Evolutionary conservation across 1,139 yeast species (phyloP).

Genomic region (Zygosaccharomyces sapae): DNA sequence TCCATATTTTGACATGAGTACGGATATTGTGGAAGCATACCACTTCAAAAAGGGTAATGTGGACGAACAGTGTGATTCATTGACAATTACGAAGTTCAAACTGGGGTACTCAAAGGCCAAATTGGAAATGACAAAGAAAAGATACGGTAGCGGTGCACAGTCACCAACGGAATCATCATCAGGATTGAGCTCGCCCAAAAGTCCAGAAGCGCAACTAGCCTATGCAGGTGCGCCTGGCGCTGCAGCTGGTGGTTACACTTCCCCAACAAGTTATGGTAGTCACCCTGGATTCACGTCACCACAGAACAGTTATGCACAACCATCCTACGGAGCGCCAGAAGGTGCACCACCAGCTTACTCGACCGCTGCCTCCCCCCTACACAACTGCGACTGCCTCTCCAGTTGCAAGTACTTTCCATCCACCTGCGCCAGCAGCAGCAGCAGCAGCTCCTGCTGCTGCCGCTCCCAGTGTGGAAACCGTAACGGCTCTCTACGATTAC

Average conservation of each 20-base stretch:
- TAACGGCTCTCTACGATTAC: slow-evolving; percentile 74
- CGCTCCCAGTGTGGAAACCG: slow-evolving; percentile 48
- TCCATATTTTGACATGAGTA: slow-evolving; percentile 82
- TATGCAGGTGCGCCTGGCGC: slow-evolving; percentile 12
- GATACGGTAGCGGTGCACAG: slow-evolving; percentile 51
- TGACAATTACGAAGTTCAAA: slow-evolving; percentile 84
- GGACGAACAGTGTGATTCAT: slow-evolving; percentile 81
- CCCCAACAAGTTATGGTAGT: slow-evolving; percentile 11
- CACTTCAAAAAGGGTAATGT: slow-evolving; percentile 78
- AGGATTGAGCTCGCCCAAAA: slow-evolving; percentile 9
- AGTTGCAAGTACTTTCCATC: slow-evolving; percentile 19
- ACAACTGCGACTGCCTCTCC: slow-evolving; percentile 14
- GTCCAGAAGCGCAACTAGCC: slow-evolving; percentile 21
- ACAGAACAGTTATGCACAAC: background rate
- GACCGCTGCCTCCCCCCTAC: slow-evolving; percentile 19
- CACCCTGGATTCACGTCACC: background rate
- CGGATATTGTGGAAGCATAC: slow-evolving; percentile 81
- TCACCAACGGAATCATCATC: slow-evolving; percentile 12
- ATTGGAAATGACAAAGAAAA: slow-evolving; percentile 73
- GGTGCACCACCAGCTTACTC: slow-evolving; percentile 33
- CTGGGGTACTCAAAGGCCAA: slow-evolving; percentile 88
- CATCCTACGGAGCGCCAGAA: slow-evolving; percentile 8
- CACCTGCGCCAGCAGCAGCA: slow-evolving; percentile 32
- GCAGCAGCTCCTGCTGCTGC: slow-evolving; percentile 39
- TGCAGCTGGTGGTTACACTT: slow-evolving; percentile 10